Evolutionary conservation across 2,329 filamentous ascomycete genomes (phyloP).

Genomic region (Colletotrichum echinochloae): DNA sequence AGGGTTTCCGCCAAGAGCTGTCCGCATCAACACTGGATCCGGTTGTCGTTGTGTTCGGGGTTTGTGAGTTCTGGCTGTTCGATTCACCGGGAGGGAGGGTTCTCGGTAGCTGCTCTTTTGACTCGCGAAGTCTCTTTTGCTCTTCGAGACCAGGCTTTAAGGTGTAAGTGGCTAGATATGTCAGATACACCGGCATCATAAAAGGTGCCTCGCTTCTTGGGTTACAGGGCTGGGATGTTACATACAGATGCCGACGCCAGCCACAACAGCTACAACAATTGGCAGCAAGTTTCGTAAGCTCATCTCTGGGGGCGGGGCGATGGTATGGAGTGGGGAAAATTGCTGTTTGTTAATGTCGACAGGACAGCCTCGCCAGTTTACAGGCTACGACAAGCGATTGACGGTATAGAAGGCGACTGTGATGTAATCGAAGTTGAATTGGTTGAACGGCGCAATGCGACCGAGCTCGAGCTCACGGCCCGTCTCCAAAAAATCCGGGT

Average conservation of each 20-base stretch:
- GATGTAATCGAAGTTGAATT: conserved; percentile 15
- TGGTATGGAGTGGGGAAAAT: not conserved
- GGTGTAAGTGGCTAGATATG: conserved; percentile 27
- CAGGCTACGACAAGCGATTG: not conserved
- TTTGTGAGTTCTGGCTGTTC: conserved; percentile 3
- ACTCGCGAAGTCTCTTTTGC: conserved; percentile 25
- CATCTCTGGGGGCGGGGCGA: conserved; percentile 10
- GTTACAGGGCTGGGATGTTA: not conserved
- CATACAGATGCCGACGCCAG: conserved; percentile 34
- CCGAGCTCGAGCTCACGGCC: conserved; percentile 24
- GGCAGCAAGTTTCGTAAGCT: conserved; percentile 33
- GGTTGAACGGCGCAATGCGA: not conserved
- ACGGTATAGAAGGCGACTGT: not conserved
- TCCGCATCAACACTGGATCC: not conserved
- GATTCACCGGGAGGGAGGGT: not conserved
- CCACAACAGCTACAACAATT: conserved; percentile 22
- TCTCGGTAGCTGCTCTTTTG: conserved; percentile 1
- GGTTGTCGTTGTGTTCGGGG: conserved; percentile 6
- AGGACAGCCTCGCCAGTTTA: too few species aligned
- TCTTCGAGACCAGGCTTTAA: conserved; percentile 30
- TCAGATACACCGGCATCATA: not conserved
- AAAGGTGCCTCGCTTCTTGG: not conserved
- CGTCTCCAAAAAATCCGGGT: conserved; percentile 17
- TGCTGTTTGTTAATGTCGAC: not conserved
- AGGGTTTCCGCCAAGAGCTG: not conserved